Base-by-base conservation (phyloP, 2,329 filamentous ascomycete species). In the Fusarium sp. region DNA sequence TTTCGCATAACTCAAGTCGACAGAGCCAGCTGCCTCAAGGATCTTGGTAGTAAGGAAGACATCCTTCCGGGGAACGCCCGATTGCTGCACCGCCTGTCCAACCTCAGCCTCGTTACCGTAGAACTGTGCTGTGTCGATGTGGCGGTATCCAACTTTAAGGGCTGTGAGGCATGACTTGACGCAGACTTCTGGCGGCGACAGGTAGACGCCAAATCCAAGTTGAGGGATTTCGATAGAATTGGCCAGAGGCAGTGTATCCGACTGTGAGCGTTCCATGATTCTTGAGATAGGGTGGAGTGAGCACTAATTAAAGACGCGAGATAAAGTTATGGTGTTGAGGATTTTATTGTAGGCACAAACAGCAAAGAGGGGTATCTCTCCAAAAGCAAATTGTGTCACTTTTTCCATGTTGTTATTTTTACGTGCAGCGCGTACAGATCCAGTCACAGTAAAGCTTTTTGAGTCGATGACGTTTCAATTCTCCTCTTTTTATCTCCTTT, bases 181-280 rank as follows among this genome's bases (percentile, higher is more conserved):
- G 76, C 88, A 91, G 62, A 84, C 82, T 28, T 84, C 76, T 36
- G 81, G 74, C 2, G 83, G 83, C 3, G 88, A 89, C 57, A 84
- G 83, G 78, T 91, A 93, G 59, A 93, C 89, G 53, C 91, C 91
- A 73, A 93, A 92, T 4, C 91, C 91, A 7, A 93, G 84, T 47
- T 84, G 85, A 14, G 91, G 91, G 22, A 93, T 91, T 31, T 58
- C 47, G 17, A 60, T 21, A 2, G 49, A 51, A 33, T 75, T 76
- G 7, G 69, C 57, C 6, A 80, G 57, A 1, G 65, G 47, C 19
- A 79, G 43, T 0, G 69, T 67, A 4, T 75, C 66, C 2, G 62
- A 52, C 14, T 72, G 58, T 17, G 62, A 59, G 31, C 57, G 67
- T 42, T 67, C 67, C 26, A 62, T 51, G 31, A 2, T 26, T 26